These are phyloP conservation scores for Ramaria rubella DNA, from an alignment of 768 basidiomycete genomes.

Conservation along the genomic window DNA sequence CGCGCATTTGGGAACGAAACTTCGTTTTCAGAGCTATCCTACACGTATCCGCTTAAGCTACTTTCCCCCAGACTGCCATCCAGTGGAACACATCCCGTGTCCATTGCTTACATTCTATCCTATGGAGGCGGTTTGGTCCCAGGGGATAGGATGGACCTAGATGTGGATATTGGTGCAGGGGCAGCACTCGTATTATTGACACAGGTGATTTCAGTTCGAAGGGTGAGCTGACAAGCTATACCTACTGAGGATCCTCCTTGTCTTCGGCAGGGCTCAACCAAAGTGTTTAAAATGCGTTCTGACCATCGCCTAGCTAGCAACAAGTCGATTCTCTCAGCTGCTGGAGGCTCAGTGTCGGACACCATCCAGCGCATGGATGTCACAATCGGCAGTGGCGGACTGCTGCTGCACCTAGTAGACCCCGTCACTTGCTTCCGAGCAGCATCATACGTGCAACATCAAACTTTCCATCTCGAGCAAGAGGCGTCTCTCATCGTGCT, in stretches of 20 bases:
- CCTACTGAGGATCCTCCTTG: too few species aligned
- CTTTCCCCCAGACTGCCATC: constrained; percentile 55
- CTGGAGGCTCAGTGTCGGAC: constrained; percentile 1
- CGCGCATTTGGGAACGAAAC: constrained; percentile 42
- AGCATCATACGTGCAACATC: constrained; percentile 77
- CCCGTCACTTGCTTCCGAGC: constrained; percentile 88
- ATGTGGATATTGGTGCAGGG: constrained; percentile 50
- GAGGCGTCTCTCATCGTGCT: constrained; percentile 66
- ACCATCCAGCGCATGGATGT: constrained; percentile 66
- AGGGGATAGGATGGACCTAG: constrained; percentile 66
- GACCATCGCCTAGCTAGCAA: constrained; percentile 23
- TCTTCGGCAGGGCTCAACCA: constrained; percentile 71
- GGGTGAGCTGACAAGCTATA: background rate
- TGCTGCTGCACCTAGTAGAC: constrained; percentile 81
- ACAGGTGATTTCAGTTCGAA: constrained; percentile 50
- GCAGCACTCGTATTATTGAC: constrained; percentile 70
- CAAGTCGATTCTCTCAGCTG: background rate
- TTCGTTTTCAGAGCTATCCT: constrained; percentile 67
- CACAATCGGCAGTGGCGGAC: constrained; percentile 41
- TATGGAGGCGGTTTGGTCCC: constrained; percentile 92
- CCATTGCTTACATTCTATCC: constrained; percentile 69
- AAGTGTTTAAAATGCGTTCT: constrained; percentile 80
- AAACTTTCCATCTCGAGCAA: constrained; percentile 62
- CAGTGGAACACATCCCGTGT: constrained; percentile 25
- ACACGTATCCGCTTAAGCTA: constrained; percentile 83